Percentiles rank a stretch among this genome's conserved stretches.
These are phyloP conservation scores for Margaritispora aquatica DNA, from an alignment of 495 filamentous ascomycete species.

Conservation along the genomic window DNA sequence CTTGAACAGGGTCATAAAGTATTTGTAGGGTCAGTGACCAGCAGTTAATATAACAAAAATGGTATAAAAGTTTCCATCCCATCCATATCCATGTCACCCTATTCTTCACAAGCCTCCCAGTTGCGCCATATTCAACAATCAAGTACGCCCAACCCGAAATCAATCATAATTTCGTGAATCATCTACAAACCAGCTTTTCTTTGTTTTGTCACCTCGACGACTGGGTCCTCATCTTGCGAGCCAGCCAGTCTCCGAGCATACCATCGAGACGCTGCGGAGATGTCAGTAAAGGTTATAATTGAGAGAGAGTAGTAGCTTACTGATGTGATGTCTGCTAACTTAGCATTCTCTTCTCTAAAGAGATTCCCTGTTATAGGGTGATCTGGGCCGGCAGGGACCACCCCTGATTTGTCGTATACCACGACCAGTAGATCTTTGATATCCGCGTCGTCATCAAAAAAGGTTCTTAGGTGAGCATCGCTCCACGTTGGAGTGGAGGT, in stretches of 20 bases:
- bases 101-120: not conserved
- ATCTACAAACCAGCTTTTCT: conserved; percentile 13
- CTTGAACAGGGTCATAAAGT: not conserved
- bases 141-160: conserved; percentile 2
- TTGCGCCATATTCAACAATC: conserved; percentile 6
- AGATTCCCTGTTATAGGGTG: conserved; percentile 77
- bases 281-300: conserved; percentile 3
- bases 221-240: conserved; percentile 52
- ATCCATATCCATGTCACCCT: not conserved
- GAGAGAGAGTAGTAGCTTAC: conserved; percentile 32
- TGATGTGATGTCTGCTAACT: conserved; percentile 73
- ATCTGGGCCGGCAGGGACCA: conserved; percentile 66
- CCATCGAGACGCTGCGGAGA: conserved; percentile 63
- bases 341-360: conserved; percentile 78
- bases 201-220: conserved; percentile 17
- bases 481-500: conserved; percentile 64
- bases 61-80: not conserved
- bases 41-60: not conserved
- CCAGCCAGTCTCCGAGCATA: conserved; percentile 77
- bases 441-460: conserved; percentile 88
- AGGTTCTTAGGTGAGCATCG: conserved; percentile 75
- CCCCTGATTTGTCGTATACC: conserved; percentile 82
- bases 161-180: conserved; percentile 20
- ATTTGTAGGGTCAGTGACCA: not conserved
- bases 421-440: conserved; percentile 86